Conservation (phyloP, 1,284 basidiomycete genomes). For the Anthracocystis panici-leucophaei region DNA sequence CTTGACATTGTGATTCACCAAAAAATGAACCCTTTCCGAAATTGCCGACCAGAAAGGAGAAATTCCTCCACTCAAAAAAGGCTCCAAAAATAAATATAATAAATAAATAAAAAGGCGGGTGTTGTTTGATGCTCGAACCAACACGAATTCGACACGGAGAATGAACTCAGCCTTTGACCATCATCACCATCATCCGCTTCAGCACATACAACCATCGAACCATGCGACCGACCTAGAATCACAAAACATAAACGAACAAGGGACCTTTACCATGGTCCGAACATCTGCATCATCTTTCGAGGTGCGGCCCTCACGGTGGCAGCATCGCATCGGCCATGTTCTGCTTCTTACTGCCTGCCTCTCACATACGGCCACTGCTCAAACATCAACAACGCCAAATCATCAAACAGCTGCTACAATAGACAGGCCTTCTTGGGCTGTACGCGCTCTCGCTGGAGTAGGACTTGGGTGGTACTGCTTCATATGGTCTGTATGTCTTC, state of each 20-base stretch:
- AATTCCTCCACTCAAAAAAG: conserved; percentile 16
- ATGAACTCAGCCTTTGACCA: background rate
- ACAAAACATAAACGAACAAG: background rate
- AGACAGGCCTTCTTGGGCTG: background rate
- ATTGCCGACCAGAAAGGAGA: background rate
- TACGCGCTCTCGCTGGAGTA: conserved; percentile 12
- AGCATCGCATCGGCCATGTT: background rate
- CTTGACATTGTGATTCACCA: too few species aligned
- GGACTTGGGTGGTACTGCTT: conserved; percentile 77
- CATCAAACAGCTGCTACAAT: background rate
- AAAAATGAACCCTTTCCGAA: background rate
- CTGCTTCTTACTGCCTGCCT: conserved; percentile 6
- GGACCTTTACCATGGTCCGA: background rate
- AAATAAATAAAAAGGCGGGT: background rate
- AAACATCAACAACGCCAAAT: background rate
- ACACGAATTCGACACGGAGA: background rate
- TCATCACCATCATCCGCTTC: background rate
- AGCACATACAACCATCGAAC: background rate
- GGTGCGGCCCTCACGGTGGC: background rate
- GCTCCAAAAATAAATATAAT: too few species aligned
- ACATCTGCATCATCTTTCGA: background rate
- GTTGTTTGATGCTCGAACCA: conserved; percentile 4
- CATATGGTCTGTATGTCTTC: conserved; percentile 80
- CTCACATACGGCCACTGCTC: background rate
- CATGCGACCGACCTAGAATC: background rate